phyloP scores from a whole-genome alignment of 768 basidiomycete genomes.

The Naganishia onofrii region DNA sequence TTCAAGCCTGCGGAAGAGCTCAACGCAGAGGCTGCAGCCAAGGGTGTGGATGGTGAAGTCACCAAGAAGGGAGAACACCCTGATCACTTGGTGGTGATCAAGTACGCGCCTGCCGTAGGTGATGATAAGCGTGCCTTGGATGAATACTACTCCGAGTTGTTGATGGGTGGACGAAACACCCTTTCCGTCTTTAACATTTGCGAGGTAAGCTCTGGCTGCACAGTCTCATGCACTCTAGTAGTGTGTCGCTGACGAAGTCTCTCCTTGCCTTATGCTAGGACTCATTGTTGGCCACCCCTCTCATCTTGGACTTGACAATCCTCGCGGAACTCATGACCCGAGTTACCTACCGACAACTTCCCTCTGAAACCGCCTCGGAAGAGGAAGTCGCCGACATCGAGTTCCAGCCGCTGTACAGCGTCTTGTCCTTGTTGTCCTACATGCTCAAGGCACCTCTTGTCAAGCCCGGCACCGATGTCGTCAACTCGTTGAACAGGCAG shows the following conservation, averaged over 20 bases:
- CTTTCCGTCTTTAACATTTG: conserved; percentile 79
- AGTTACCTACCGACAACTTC: conserved; percentile 70
- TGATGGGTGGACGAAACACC: conserved; percentile 76
- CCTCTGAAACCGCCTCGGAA: conserved; percentile 51
- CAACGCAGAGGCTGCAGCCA: conserved; percentile 53
- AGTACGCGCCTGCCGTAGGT: conserved; percentile 92
- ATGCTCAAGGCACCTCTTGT: conserved; percentile 99
- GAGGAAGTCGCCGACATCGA: conserved; percentile 53
- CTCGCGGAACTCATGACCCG: conserved; percentile 91
- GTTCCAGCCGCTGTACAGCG: conserved; percentile 83
- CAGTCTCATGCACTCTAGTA: no score
- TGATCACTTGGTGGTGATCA: conserved; percentile 94
- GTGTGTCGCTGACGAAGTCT: background rate
- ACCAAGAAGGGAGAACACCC: conserved; percentile 85
- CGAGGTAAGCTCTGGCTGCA: conserved; percentile 63
- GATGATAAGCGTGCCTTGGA: conserved; percentile 99
- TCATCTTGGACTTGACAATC: conserved; percentile 90
- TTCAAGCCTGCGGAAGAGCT: conserved; percentile 70
- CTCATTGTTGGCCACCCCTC: conserved; percentile 88
- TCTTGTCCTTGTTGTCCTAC: conserved; percentile 88
- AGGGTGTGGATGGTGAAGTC: conserved; percentile 47
- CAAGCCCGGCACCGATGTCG: conserved; percentile 81
- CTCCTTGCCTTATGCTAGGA: conserved; percentile 58
- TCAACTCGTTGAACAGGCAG: conserved; percentile 93
- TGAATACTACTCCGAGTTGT: conserved; percentile 97